Evolutionary conservation across 345 rosid genomes (phyloP), one percentile per base, ranked within the genome.

Genomic region (Gynandropsis gynandra): DNA sequence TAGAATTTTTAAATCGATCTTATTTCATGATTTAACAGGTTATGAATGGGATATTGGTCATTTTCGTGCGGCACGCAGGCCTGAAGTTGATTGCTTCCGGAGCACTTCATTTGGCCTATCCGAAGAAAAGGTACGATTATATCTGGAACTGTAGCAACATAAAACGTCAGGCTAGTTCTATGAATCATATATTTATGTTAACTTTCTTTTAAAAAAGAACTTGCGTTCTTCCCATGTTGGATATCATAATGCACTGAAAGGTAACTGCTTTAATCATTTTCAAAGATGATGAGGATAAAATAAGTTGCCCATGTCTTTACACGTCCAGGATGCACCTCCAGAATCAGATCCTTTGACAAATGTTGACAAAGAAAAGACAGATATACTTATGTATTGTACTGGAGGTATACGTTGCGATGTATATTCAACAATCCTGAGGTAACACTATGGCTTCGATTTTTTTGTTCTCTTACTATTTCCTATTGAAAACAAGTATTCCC

Each of bases 21-120:
- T 39, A 53, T 65, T 56, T 21, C 13, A 31, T 70, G 2, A n/a
- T 31, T 59, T 35, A 59, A 58, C 77, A 89, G 98, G 95, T 54
- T 90, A 83, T 65, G 98, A 90, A 51, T 87, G 98, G 96, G 98
- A 90, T 70, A 75, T 90, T 79, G 98, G 96, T 65, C 95, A 90
- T 67, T 90, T 87, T 61, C 68, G 11, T 39, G 85, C 80, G 32
- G 89, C 87, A 27, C 73, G 13, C 50, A 83, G 96, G 62, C 98
- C 98, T 46, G 82, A 83, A 62, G 90, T 82, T 57, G 94, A 90
- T 59, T 80, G 96, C 72, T 90, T 90, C 65, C 79, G 96, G 58
- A 83, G 80, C 68, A 86, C 94, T 34, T 75, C 94, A 9, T 80
- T 80, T 56, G 96, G 92, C 52, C 68, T 68, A 47, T 71, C 88